Evolutionary conservation across 176 grass and related monocot genomes (phyloP).

Genomic region (Triticum dicoccoides): DNA sequence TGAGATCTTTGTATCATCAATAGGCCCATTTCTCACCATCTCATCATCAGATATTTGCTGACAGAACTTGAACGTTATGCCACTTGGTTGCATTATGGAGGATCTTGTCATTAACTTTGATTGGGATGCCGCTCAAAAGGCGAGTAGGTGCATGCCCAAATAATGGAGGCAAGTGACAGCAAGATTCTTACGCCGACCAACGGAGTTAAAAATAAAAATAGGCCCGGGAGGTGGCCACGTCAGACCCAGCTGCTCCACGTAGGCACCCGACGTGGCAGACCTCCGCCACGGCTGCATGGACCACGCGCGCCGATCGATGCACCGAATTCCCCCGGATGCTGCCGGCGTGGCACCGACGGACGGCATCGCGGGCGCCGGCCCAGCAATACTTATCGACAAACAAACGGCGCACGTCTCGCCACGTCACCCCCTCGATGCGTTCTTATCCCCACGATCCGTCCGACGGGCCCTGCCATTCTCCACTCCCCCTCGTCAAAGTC

Average conservation of each 20-base stretch:
- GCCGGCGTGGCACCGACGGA: constrained; percentile 40
- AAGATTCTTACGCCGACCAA: neutral
- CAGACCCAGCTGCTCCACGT: constrained; percentile 12
- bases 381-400: constrained; percentile 43
- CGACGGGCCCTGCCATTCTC: constrained; percentile 15
- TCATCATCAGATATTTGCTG: neutral
- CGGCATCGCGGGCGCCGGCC: constrained; percentile 1
- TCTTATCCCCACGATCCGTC: constrained; percentile 65
- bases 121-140: constrained; percentile 9
- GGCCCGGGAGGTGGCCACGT: constrained; percentile 11
- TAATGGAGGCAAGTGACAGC: constrained; percentile 8
- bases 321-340: neutral
- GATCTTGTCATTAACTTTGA: constrained; percentile 8
- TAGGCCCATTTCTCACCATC: neutral
- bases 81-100: constrained; percentile 1
- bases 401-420: constrained; percentile 31
- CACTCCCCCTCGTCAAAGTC: neutral
- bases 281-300: neutral
- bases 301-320: constrained; percentile 11
- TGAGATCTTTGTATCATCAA: neutral
- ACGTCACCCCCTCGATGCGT: constrained; percentile 47
- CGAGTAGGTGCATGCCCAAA: neutral
- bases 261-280: neutral
- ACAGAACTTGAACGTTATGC: neutral
- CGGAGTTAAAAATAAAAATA: neutral